Evolutionary conservation across 2,329 filamentous ascomycete species (phyloP), one percentile per base, ranked within the genome.

Genomic region (Paracoccidioides lutzii): DNA sequence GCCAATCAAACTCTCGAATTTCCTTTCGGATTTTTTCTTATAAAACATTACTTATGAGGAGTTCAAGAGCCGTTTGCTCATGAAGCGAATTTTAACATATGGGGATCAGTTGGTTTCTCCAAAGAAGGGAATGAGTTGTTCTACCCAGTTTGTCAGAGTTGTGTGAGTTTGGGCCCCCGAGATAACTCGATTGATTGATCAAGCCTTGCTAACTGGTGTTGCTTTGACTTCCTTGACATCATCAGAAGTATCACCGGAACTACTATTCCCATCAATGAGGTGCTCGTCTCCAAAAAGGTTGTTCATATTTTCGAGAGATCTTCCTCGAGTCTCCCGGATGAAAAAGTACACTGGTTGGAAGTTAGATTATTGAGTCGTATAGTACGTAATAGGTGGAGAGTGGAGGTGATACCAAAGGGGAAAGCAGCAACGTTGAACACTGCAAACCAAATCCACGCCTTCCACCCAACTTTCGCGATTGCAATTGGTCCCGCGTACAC

Each of bases 401-500:
- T 50, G 54, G 57, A 53, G 5, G 41, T 30, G 8, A 10, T 51
- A 62, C 60, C 61, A 44, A 62, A 66, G 8, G 68, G 68, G 30
- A 70, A 63, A 5, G 66, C 65, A 40, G 67, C 58, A 38, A 65
- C 55, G 53, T 67, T 69, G 55, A 67, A 67, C 22, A 67, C 63
- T 41, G 63, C 54, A 49, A 70, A 69, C 63, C 64, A 65, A 56
- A 67, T 60, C 63, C 64, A 67, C 40, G 65, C 65, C 58, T 68
- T 67, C 67, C 67, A 70, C 8, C 67, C 68, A 8, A 67, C 60
- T 46, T 62, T 59, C 7, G 60, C 60, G 38, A 69, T 63, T 8
- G 62, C 68, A 43, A 69, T 69, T 3, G 67, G 67, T 1, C 67
- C 67, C 4, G 66, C 68, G 53, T 65, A 70, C 4, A 69, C 68